Conservation (phyloP, 2,329 filamentous ascomycete genomes). For the Fusarium tjaetaba region DNA sequence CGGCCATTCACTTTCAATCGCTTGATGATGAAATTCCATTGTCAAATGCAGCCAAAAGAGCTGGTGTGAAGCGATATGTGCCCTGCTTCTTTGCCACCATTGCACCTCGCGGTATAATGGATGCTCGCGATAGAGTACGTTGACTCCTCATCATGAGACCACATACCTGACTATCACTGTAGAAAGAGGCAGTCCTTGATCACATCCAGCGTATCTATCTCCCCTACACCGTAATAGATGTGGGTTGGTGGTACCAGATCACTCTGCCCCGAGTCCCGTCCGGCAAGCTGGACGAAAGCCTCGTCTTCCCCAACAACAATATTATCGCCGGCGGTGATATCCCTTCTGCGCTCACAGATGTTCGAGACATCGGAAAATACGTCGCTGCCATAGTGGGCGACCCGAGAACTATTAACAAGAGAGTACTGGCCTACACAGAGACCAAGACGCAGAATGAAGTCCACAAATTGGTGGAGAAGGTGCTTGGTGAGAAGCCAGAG, state of each 20-base stretch:
- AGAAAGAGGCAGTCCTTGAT: conserved; percentile 62
- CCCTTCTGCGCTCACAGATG: not conserved
- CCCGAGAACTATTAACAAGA: conserved; percentile 2
- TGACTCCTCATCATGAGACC: fast-evolving
- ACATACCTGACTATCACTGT: not conserved
- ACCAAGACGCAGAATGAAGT: conserved; percentile 7
- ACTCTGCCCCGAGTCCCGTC: conserved; percentile 1
- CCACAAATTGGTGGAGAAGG: not conserved
- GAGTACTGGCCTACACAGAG: conserved; percentile 1
- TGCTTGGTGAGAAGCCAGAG: conserved; percentile 7
- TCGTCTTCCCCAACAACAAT: conserved; percentile 4
- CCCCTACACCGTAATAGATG: conserved; percentile 56
- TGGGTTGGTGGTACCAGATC: conserved; percentile 18
- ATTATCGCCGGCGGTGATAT: not conserved
- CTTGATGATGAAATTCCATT: conserved; percentile 58
- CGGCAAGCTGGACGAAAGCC: not conserved
- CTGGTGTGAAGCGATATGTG: conserved; percentile 62
- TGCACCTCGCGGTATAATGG: conserved; percentile 50
- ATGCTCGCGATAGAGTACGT: conserved; percentile 9
- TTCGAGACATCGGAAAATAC: conserved; percentile 5
- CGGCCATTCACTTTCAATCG: conserved; percentile 42
- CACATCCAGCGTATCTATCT: conserved; percentile 58
- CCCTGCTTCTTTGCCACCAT: conserved; percentile 61
- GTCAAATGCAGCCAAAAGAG: conserved; percentile 58
- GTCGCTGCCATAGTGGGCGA: conserved; percentile 3